Percentiles rank a stretch among this genome's conserved stretches.
These are phyloP conservation scores for Leccinum cinnamomeum DNA, from an alignment of 1,284 basidiomycete genomes.

Conservation along the genomic window DNA sequence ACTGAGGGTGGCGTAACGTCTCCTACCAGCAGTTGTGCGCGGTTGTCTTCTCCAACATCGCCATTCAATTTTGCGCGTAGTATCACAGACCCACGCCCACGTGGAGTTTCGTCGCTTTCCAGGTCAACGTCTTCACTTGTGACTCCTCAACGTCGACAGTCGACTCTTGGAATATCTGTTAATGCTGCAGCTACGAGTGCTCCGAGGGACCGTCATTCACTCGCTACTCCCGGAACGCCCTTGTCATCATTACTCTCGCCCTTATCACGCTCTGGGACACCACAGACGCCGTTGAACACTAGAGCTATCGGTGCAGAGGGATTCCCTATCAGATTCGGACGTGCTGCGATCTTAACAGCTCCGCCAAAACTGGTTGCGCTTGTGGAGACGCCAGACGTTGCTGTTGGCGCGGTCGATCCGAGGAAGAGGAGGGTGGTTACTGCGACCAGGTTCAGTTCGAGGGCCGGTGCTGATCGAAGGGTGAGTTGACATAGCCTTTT, in stretches of 20 bases:
- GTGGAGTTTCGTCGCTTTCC: slow-evolving; percentile 45
- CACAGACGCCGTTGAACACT: slow-evolving; percentile 31
- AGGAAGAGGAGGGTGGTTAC: slow-evolving; percentile 80
- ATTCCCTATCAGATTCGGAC: slow-evolving; percentile 56
- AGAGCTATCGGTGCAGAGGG: slow-evolving; percentile 30
- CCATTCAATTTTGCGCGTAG: slow-evolving; percentile 25
- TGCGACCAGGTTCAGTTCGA: slow-evolving; percentile 80
- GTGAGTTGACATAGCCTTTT: slow-evolving; percentile 41
- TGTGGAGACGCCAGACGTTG: slow-evolving; percentile 81
- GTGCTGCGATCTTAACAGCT: slow-evolving; percentile 72
- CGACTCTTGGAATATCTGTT: slow-evolving; percentile 41
- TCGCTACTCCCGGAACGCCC: slow-evolving; percentile 48
- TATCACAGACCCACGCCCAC: slow-evolving; percentile 34
- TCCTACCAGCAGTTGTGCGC: slow-evolving; percentile 21
- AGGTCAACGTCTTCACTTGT: slow-evolving; percentile 50
- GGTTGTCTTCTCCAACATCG: slow-evolving; percentile 30
- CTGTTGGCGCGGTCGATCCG: slow-evolving; percentile 79
- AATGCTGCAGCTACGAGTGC: slow-evolving; percentile 9
- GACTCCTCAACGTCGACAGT: slow-evolving; percentile 44
- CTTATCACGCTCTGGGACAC: slow-evolving; percentile 44
- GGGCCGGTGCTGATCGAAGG: slow-evolving; percentile 75
- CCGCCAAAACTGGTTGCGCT: slow-evolving; percentile 77
- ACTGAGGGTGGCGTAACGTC: slow-evolving; percentile 21
- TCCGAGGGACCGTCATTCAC: slow-evolving; percentile 25
- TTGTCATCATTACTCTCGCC: slow-evolving; percentile 38